These are phyloP conservation scores for Lactarius hatsudake DNA, from an alignment of 768 basidiomycete genomes.

Conservation along the genomic window DNA sequence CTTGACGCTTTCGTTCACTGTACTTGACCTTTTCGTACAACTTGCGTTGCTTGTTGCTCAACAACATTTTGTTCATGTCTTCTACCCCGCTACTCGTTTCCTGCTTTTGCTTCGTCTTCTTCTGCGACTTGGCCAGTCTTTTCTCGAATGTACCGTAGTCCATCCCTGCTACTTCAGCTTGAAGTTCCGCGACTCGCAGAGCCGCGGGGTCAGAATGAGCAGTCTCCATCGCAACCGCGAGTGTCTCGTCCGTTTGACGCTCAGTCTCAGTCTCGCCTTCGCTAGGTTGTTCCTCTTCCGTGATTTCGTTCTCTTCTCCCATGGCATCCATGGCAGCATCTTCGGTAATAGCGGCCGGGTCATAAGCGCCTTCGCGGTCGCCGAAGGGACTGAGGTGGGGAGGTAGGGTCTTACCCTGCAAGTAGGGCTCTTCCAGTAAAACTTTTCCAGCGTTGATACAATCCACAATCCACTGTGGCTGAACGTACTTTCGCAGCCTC, in stretches of 20 bases:
- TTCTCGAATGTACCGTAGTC: constrained; percentile 79
- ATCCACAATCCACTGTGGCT: constrained; percentile 98
- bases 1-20: constrained; percentile 68
- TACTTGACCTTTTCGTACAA: constrained; percentile 93
- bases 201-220: constrained; percentile 60
- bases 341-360: constrained; percentile 47
- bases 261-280: constrained; percentile 20
- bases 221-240: constrained; percentile 37
- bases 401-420: constrained; percentile 81
- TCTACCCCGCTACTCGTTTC: constrained; percentile 46
- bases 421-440: constrained; percentile 81
- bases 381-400: constrained; percentile 97
- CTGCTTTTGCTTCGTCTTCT: constrained; percentile 37
- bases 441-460: constrained; percentile 87
- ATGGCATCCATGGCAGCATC: constrained; percentile 36
- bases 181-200: constrained; percentile 83
- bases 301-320: constrained; percentile 35
- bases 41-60: constrained; percentile 93
- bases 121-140: constrained; percentile 60
- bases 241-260: constrained; percentile 34
- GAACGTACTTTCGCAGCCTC: constrained; percentile 78
- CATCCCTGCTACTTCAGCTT: constrained; percentile 84
- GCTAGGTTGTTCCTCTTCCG: constrained; percentile 33
- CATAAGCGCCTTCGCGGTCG: constrained; percentile 72
- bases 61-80: constrained; percentile 97